These are phyloP conservation scores for Pezicula radicicola DNA, from an alignment of 2,329 filamentous ascomycete genomes.

Conservation along the genomic window DNA sequence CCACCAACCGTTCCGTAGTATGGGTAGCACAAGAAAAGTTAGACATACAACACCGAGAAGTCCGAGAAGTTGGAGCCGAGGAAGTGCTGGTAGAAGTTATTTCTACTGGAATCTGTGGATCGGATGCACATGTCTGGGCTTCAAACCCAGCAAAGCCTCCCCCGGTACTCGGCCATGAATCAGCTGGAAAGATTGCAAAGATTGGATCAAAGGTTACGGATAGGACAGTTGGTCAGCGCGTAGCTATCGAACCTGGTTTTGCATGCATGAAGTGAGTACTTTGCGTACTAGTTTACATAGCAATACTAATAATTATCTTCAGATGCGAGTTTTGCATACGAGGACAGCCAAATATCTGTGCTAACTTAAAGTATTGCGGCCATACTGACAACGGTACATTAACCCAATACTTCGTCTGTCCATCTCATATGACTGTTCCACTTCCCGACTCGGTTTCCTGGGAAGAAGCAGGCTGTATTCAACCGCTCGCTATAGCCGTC, in stretches of 20 bases:
- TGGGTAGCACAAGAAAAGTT: constrained; percentile 16
- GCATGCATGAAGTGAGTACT: constrained; percentile 31
- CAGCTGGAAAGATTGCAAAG: constrained; percentile 36
- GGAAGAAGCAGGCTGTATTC: constrained; percentile 64
- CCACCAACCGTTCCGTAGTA: constrained; percentile 18
- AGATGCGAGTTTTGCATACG: constrained; percentile 27
- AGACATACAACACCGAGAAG: constrained; percentile 1
- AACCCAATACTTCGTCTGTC: constrained; percentile 54
- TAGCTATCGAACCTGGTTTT: constrained; percentile 44
- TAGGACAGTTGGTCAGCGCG: constrained; percentile 38
- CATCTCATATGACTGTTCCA: constrained; percentile 60
- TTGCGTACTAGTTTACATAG: background rate
- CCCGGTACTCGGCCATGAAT: constrained; percentile 43
- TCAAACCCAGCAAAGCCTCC: constrained; percentile 26
- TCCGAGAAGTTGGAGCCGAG: constrained; percentile 6
- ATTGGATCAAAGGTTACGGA: constrained; percentile 37
- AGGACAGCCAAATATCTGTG: constrained; percentile 64
- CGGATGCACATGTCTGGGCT: constrained; percentile 45
- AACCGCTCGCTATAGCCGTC: constrained; percentile 61
- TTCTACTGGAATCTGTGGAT: constrained; percentile 61
- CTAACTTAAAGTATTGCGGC: constrained; percentile 63
- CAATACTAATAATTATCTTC: background rate
- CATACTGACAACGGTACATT: constrained; percentile 66
- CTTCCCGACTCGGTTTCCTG: constrained; percentile 56
- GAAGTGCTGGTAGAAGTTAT: constrained; percentile 16